Percentiles rank a stretch among this genome's conserved stretches.
phyloP scores from a whole-genome alignment of 495 filamentous ascomycete species.

The Daldinia concentrica region DNA sequence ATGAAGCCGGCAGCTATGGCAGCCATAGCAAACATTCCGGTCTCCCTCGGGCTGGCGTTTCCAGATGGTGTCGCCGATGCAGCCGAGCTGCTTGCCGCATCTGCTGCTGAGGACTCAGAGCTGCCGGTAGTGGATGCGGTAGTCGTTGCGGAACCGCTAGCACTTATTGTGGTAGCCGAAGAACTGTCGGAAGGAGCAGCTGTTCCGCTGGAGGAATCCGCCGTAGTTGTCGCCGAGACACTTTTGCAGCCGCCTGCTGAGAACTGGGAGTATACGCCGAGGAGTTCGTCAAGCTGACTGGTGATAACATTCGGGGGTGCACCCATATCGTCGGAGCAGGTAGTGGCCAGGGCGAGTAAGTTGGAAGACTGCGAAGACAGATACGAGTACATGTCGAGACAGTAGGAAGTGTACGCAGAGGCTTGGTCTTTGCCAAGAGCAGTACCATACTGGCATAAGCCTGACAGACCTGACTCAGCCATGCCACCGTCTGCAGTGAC shows the following conservation, averaged over 20 bases:
- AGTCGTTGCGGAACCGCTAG: neutral
- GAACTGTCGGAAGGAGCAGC: neutral
- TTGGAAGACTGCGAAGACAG: constrained; percentile 28
- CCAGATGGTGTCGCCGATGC: neutral
- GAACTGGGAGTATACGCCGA: constrained; percentile 35
- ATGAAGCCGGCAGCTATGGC: constrained; percentile 23
- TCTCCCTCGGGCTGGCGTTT: constrained; percentile 26
- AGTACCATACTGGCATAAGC: constrained; percentile 14
- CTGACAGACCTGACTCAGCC: constrained; percentile 6
- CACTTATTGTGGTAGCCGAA: neutral
- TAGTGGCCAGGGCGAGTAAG: constrained; percentile 14
- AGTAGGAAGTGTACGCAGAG: constrained; percentile 26
- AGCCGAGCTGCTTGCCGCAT: neutral
- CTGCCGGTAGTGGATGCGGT: neutral
- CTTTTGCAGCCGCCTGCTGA: constrained; percentile 22
- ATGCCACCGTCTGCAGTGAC: neutral
- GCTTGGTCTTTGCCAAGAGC: neutral
- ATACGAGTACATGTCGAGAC: constrained; percentile 34
- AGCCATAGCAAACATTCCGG: constrained; percentile 31
- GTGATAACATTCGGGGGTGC: constrained; percentile 1
- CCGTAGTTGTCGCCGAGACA: neutral
- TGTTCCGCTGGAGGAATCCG: neutral
- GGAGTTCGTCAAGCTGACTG: constrained; percentile 19
- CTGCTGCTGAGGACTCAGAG: neutral
- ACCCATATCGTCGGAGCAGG: constrained; percentile 26